These are phyloP conservation scores for Lolium perenne DNA, from an alignment of 176 grass and related monocot genomes.

Conservation along the genomic window DNA sequence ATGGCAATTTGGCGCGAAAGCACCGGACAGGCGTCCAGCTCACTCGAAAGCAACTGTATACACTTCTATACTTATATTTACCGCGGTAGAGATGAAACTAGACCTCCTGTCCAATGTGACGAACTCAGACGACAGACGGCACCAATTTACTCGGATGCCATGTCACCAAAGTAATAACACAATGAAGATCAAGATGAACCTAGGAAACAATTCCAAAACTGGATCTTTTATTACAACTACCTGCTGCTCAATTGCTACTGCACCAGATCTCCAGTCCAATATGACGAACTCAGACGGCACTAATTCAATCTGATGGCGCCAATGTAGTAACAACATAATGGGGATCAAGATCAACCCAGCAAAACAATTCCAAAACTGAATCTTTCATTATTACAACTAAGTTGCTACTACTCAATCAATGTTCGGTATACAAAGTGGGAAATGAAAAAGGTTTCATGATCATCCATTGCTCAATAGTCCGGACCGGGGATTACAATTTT, in stretches of 20 bases:
- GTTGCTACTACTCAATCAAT: not conserved
- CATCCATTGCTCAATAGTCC: conserved; percentile 10
- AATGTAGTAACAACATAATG: not conserved
- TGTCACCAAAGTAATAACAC: too few species aligned
- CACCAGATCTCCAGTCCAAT: not conserved
- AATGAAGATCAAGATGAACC: not conserved
- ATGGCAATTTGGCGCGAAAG: conserved; percentile 36
- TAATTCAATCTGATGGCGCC: not conserved
- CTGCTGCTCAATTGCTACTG: too few species aligned
- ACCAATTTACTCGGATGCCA: too few species aligned
- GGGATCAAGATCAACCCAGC: not conserved
- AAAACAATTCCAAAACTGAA: not conserved
- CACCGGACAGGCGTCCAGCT: conserved; percentile 15
- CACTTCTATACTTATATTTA: not conserved
- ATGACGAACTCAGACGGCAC: not conserved
- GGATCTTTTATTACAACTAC: not conserved
- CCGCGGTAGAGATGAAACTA: not conserved
- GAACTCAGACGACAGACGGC: too few species aligned
- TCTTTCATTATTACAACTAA: not conserved
- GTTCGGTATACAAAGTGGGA: not conserved
- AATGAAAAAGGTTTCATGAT: not conserved
- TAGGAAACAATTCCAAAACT: not conserved
- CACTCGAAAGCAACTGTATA: conserved; percentile 33
- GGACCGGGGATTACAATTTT: not conserved
- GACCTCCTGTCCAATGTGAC: conserved; percentile 3